Evolutionary conservation across 345 rosid genomes (phyloP), one percentile per base, ranked within the genome.

Genomic region (Physaria fendleri): DNA sequence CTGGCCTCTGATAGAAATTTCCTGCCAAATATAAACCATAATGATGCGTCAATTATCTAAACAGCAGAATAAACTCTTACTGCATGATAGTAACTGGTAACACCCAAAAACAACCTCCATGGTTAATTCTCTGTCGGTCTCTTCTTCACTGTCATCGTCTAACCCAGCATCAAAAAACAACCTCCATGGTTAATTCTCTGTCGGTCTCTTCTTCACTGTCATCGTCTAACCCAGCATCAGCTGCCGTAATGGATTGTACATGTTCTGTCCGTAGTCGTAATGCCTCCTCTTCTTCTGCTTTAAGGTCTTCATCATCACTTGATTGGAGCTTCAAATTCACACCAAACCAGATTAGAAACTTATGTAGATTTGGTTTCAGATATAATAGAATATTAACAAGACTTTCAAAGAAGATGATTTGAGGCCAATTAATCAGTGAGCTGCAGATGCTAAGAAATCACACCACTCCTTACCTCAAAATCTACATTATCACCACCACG

Each of bases 81-180:
- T 0, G 61, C 29, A 53, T 20, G 38, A 22, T 16, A 32, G 52
- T 27, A 14, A n/a, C 15, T 10, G 13, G 15, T 25, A 51, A 52
- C 61, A 49, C 15, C 23, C 49, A 71, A n/a, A n/a, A n/a, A n/a
- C n/a, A n/a, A 84, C 98, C 93, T 77, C 91, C 69, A 88, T 63
- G 52, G 94, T 82, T 60, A 80, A 81, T 62, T 81, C 96, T 51
- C 49, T 71, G 48, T 78, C 81, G 14, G 69, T 74, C 45, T 78
- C 83, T 64, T 79, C 77, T 41, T 74, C 82, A 73, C 51, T 69
- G 18, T 38, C 64, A 69, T 81, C 85, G 9, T 81, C 85, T 49
- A 86, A 77, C 62, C 90, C 95, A 68, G 80, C 80, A 69, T 92
- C 99, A 72, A n/a, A n/a, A n/a, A n/a, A n/a, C n/a, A n/a, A 84